phyloP scores from a whole-genome alignment of 495 filamentous ascomycete species.

The Aspergillus coremiiformis region DNA sequence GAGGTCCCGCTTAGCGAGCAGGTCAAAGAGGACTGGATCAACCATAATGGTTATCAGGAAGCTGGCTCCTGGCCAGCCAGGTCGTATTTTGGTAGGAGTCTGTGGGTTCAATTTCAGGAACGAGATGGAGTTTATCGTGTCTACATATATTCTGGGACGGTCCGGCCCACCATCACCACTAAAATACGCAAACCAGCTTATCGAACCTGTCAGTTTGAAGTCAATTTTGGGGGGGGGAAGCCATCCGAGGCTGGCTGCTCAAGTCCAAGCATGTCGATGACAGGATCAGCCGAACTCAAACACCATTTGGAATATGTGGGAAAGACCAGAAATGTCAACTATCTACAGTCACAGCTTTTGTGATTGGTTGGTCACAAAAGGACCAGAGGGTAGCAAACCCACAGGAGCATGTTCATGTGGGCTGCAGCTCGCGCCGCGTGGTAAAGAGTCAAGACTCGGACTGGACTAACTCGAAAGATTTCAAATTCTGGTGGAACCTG shows the following conservation, averaged over 20 bases:
- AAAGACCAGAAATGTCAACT: background rate
- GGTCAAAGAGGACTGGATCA: slow-evolving; percentile 1
- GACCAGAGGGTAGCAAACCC: background rate
- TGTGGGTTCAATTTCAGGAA: background rate
- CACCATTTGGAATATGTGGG: slow-evolving; percentile 1
- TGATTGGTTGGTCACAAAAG: background rate
- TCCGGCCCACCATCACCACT: background rate
- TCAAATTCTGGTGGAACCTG: background rate
- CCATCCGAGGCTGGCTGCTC: slow-evolving; percentile 8
- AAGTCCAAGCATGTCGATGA: slow-evolving; percentile 7
- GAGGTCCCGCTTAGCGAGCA: slow-evolving; percentile 11
- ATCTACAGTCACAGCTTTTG: background rate
- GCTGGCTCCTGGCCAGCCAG: background rate
- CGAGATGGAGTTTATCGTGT: background rate
- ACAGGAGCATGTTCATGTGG: background rate
- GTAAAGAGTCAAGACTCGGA: background rate
- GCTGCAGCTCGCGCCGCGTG: slow-evolving; percentile 1
- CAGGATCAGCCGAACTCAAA: slow-evolving; percentile 8
- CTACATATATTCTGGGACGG: background rate
- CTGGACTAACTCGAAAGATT: background rate
- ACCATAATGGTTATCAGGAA: slow-evolving; percentile 8
- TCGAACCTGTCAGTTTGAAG: slow-evolving; percentile 27
- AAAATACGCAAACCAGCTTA: slow-evolving; percentile 2
- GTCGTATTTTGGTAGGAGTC: background rate
- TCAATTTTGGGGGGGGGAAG: slow-evolving; percentile 3